Evolutionary conservation across 345 rosid species (phyloP).

Genomic region (Citrus sp.): DNA sequence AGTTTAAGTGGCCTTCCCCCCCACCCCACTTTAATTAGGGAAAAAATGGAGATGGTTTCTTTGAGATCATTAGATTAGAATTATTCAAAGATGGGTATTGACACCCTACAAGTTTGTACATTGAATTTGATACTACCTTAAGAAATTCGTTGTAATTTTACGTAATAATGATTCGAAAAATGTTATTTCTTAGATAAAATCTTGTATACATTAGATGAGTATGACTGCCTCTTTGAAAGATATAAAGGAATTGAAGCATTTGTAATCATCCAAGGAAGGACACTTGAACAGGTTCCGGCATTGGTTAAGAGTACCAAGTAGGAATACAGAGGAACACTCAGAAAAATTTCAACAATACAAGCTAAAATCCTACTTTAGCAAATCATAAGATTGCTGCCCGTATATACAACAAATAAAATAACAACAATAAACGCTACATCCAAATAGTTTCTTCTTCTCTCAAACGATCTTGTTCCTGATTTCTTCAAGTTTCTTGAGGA

Average conservation of each 20-base stretch:
- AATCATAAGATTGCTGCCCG: not conserved
- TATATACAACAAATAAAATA: slow-evolving; percentile 2
- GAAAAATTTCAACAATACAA: not conserved
- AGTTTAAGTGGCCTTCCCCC: no score
- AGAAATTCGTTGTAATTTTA: no score
- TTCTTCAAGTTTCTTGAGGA: slow-evolving; percentile 96
- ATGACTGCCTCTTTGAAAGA: not conserved
- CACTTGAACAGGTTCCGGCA: not conserved
- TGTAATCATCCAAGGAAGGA: not conserved
- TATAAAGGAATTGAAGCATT: not conserved
- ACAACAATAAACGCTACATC: slow-evolving; percentile 2
- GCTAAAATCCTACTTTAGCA: slow-evolving; percentile 2
- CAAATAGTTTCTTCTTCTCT: slow-evolving; percentile 7
- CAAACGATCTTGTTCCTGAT: slow-evolving; percentile 74
- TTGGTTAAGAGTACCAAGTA: not conserved
- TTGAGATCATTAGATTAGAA: no score
- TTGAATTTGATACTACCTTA: no score
- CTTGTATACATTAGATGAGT: not conserved
- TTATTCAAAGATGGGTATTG: no score
- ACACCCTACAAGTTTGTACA: no score
- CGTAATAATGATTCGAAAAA: no score
- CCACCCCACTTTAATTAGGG: no score
- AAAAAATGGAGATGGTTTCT: no score
- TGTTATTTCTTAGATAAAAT: no score
- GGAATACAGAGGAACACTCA: not conserved